Percentiles rank a stretch among this genome's conserved stretches.
Evolutionary conservation across 768 basidiomycete genomes (phyloP).

Genomic region (Boletus subcaerulescens): DNA sequence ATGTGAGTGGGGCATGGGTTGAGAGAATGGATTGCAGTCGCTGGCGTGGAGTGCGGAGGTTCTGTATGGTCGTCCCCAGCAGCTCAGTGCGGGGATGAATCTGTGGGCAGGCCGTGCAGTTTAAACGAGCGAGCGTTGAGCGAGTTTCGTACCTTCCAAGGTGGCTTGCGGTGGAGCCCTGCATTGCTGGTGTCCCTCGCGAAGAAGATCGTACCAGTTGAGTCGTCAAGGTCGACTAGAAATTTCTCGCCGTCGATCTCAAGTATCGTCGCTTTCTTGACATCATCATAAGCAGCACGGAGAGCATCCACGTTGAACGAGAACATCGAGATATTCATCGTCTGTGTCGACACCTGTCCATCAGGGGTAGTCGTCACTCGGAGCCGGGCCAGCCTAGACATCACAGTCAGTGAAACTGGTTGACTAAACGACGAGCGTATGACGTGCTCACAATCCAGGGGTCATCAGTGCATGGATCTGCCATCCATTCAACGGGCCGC

Average conservation of each 20-base stretch:
- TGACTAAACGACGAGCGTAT: neutral
- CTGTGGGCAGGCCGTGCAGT: neutral
- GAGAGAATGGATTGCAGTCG: conserved; percentile 68
- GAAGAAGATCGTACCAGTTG: conserved; percentile 9
- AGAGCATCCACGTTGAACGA: conserved; percentile 13
- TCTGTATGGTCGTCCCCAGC: neutral
- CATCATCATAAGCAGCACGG: neutral
- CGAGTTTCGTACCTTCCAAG: conserved; percentile 23
- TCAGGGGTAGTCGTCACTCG: conserved; percentile 7
- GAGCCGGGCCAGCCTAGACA: conserved; percentile 20
- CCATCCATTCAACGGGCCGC: conserved; percentile 70
- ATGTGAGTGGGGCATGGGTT: conserved; percentile 47
- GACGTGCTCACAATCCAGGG: conserved; percentile 64
- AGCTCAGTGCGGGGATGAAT: neutral
- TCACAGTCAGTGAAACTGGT: neutral
- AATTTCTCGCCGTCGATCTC: conserved; percentile 13
- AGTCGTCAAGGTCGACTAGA: neutral
- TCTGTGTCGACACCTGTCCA: conserved; percentile 13
- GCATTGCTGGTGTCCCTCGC: neutral
- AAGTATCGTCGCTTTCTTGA: neutral
- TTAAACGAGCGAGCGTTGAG: neutral
- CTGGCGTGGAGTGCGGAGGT: conserved; percentile 17
- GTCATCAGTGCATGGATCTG: conserved; percentile 52
- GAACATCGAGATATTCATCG: conserved; percentile 27
- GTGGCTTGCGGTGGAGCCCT: neutral